These are phyloP conservation scores for Zanthoxylum bungeanum DNA, from an alignment of 345 rosid species.

Conservation along the genomic window DNA sequence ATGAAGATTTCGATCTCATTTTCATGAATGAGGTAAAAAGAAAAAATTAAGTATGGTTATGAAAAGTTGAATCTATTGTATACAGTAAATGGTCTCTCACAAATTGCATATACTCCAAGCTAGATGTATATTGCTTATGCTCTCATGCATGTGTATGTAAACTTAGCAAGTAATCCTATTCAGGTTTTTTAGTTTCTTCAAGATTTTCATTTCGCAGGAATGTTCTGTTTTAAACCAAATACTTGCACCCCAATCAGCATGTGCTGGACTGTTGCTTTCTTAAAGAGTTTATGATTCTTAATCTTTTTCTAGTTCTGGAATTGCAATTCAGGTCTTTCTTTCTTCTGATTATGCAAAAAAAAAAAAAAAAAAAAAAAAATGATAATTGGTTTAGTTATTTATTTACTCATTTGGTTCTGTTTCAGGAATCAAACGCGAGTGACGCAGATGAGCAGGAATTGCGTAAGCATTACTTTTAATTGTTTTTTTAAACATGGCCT, in stretches of 20 bases:
- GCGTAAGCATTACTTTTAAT: slow-evolving; percentile 33
- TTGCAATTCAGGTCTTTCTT: not conserved
- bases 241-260: not conserved
- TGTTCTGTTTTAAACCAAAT: not conserved
- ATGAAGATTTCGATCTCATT: slow-evolving; percentile 36
- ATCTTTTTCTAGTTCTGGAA: not conserved
- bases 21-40: slow-evolving; percentile 45
- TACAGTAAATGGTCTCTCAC: not conserved
- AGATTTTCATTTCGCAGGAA: not conserved
- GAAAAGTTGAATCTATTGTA: not conserved
- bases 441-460: slow-evolving; percentile 28
- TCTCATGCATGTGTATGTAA: not conserved
- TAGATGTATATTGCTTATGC: not conserved
- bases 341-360: not conserved
- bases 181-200: not conserved
- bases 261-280: not conserved
- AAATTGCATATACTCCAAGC: not conserved
- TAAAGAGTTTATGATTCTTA: not conserved
- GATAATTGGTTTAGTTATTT: not conserved
- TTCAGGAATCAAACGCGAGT: slow-evolving; percentile 30
- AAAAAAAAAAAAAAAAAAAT: no score
- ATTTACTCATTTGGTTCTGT: slow-evolving; percentile 13
- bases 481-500: not conserved
- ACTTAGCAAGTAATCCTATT: not conserved
- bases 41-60: slow-evolving; percentile 22